These are phyloP conservation scores for Cordyceps cicadae DNA, from an alignment of 2,329 filamentous ascomycete species.

Conservation along the genomic window DNA sequence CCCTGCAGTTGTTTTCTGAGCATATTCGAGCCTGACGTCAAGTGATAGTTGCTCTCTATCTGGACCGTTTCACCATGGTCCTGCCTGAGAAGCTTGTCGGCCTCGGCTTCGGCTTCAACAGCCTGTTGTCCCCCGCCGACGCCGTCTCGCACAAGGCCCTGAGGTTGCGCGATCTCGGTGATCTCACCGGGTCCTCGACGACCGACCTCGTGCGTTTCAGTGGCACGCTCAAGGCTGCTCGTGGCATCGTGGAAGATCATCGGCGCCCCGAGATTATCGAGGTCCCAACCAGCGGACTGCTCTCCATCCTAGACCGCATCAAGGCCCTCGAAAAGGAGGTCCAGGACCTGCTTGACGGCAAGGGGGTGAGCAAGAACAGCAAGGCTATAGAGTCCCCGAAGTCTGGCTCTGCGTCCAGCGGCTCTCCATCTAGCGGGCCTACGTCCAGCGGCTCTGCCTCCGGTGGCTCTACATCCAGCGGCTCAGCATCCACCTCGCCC, in stretches of 20 bases:
- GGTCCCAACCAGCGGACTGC: constrained; percentile 18
- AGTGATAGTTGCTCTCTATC: neutral
- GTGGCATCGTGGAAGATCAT: constrained; percentile 20
- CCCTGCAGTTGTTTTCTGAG: neutral
- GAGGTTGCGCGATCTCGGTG: neutral
- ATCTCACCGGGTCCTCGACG: constrained; percentile 12
- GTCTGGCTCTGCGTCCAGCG: neutral
- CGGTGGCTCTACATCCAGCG: neutral
- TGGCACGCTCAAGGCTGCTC: constrained; percentile 14
- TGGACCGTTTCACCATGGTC: constrained; percentile 17
- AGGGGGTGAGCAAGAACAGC: neutral
- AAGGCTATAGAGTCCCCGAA: neutral
- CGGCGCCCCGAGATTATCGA: constrained; percentile 18
- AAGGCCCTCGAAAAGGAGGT: constrained; percentile 22
- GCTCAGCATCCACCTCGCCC: neutral
- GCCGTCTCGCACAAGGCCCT: neutral
- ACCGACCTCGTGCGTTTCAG: constrained; percentile 13
- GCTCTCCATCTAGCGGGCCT: neutral
- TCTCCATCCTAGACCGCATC: constrained; percentile 22
- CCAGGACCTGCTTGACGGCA: constrained; percentile 17
- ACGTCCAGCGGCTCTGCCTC: too few relatives aligned
- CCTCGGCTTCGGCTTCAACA: constrained; percentile 8
- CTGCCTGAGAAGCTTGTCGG: constrained; percentile 13
- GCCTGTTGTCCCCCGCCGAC: neutral
- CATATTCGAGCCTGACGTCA: neutral